phyloP scores from a whole-genome alignment of 1,284 basidiomycete species.

The Pascua sp. region DNA sequence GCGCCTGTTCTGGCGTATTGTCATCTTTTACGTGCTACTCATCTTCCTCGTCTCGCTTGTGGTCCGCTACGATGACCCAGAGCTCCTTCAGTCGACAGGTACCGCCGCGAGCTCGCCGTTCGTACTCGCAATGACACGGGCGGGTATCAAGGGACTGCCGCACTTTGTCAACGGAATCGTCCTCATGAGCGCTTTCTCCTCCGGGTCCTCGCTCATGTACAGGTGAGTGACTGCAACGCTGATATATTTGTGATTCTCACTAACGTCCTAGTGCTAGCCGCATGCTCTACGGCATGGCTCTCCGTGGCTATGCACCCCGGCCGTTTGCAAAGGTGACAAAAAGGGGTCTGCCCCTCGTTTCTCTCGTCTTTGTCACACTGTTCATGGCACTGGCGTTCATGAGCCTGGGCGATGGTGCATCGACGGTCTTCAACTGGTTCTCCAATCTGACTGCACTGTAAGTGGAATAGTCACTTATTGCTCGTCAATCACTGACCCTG shows the following conservation, averaged over 20 bases:
- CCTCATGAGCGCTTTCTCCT: constrained; percentile 79
- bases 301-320: constrained; percentile 71
- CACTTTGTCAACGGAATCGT: constrained; percentile 80
- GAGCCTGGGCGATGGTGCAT: constrained; percentile 52
- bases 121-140: constrained; percentile 57
- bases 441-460: constrained; percentile 51
- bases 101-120: constrained; percentile 71
- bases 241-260: constrained; percentile 64
- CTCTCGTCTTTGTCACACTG: constrained; percentile 61
- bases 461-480: too few relatives aligned
- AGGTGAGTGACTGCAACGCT: constrained; percentile 57
- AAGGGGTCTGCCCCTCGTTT: constrained; percentile 68
- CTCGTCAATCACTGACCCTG: too few relatives aligned
- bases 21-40: constrained; percentile 59
- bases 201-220: constrained; percentile 78
- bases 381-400: constrained; percentile 70
- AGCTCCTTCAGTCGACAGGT: constrained; percentile 57
- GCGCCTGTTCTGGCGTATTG: constrained; percentile 65
- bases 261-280: constrained; percentile 62
- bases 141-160: constrained; percentile 69
- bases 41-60: constrained; percentile 64
- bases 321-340: constrained; percentile 65
- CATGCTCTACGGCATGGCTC: constrained; percentile 77
- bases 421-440: constrained; percentile 70
- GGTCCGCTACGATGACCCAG: constrained; percentile 61